Evolutionary conservation across 306 rosid genomes (phyloP).

Genomic region (Ziziphus jujuba): DNA sequence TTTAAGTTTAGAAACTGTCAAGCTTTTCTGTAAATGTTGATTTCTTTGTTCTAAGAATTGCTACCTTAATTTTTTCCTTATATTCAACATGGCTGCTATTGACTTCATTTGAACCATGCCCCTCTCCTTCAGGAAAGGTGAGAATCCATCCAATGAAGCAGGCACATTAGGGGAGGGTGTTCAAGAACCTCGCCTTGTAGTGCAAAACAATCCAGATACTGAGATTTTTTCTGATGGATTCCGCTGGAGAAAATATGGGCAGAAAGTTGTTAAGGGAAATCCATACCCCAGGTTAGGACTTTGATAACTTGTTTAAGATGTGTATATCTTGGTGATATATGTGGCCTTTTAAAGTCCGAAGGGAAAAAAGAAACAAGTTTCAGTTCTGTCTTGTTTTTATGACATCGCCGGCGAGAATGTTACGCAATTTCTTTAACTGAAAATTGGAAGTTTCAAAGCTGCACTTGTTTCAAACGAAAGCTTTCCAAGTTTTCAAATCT

Average conservation of each 20-base stretch:
- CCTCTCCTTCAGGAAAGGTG: slow-evolving; percentile 56
- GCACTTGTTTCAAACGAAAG: too few relatives aligned
- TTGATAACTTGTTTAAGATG: neutral
- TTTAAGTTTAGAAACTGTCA: neutral
- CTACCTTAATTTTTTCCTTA: neutral
- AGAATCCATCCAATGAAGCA: slow-evolving; percentile 56
- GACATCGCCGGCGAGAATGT: too few relatives aligned
- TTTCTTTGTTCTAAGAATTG: neutral
- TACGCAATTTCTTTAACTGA: too few relatives aligned
- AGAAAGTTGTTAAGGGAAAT: slow-evolving; percentile 93
- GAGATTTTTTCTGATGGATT: slow-evolving; percentile 74
- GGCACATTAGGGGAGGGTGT: slow-evolving; percentile 51
- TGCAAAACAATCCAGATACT: slow-evolving; percentile 58
- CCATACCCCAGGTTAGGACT: slow-evolving; percentile 71
- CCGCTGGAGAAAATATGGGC: slow-evolving; percentile 99
- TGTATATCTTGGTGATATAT: neutral
- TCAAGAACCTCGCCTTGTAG: slow-evolving; percentile 53
- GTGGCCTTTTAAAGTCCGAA: too few relatives aligned
- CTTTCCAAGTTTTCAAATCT: too few relatives aligned
- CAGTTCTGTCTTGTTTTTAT: too few relatives aligned
- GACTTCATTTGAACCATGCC: slow-evolving; percentile 16
- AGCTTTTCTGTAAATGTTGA: neutral
- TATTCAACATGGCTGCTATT: slow-evolving; percentile 4
- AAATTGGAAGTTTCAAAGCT: too few relatives aligned
- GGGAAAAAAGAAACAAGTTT: too few relatives aligned